Conservation (phyloP, 805 yeast genomes). For the Ogataea ramenticola region DNA sequence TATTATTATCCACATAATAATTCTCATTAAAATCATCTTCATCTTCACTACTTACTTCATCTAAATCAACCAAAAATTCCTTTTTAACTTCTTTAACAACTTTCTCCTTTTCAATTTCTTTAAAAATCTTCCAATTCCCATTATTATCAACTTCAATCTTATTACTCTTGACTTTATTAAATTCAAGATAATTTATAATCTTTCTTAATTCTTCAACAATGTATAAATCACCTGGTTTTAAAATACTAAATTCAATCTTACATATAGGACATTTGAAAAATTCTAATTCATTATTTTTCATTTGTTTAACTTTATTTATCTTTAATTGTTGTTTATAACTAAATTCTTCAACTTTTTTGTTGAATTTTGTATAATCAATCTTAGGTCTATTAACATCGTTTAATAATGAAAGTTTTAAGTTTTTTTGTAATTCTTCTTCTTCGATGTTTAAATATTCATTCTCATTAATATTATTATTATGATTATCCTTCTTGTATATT, state of each 20-base stretch:
- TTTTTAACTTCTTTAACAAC: not conserved
- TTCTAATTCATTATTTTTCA: constrained; percentile 19
- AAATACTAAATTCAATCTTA: constrained; percentile 26
- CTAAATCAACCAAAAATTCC: not conserved
- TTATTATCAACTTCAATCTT: constrained; percentile 20
- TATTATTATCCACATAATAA: not conserved
- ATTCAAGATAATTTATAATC: constrained; percentile 10
- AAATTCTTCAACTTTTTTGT: constrained; percentile 6
- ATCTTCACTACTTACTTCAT: not conserved
- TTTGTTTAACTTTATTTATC: constrained; percentile 10
- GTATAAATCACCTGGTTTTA: constrained; percentile 24
- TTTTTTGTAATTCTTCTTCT: constrained; percentile 5
- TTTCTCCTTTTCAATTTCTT: not conserved
- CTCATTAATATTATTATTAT: not conserved
- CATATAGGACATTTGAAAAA: constrained; percentile 29
- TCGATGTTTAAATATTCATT: not conserved
- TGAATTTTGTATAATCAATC: constrained; percentile 12
- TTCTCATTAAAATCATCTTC: not conserved
- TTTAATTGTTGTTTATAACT: constrained; percentile 15
- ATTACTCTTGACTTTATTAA: constrained; percentile 9
- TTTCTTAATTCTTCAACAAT: constrained; percentile 24
- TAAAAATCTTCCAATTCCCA: constrained; percentile 18
- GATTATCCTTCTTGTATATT: constrained; percentile 5
- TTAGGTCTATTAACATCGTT: constrained; percentile 18
- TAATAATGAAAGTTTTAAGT: constrained; percentile 15